Conservation (phyloP, 345 rosid genomes). For the Reutealis trisperma region DNA sequence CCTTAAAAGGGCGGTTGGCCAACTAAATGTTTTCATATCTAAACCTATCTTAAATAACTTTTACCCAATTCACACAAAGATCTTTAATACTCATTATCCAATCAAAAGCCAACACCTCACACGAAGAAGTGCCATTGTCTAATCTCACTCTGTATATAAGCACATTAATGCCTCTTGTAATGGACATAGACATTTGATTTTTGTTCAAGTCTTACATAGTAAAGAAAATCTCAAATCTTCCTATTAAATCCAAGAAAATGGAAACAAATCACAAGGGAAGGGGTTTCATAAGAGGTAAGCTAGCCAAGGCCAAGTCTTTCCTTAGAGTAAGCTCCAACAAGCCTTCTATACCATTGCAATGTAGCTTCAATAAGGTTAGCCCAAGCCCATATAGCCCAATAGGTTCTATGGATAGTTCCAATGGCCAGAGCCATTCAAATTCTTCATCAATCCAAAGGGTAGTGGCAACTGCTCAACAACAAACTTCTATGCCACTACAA, state of each 20-base stretch:
- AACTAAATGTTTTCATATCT: background rate
- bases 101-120: background rate
- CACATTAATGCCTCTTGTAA: background rate
- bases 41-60: background rate
- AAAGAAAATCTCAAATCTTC: background rate
- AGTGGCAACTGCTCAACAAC: background rate
- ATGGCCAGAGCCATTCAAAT: background rate
- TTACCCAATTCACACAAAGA: background rate
- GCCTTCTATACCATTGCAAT: background rate
- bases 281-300: slow-evolving; percentile 31
- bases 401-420: background rate
- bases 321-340: slow-evolving; percentile 12
- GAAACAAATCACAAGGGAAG: slow-evolving; percentile 31
- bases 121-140: background rate
- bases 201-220: too few species aligned
- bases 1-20: slow-evolving; percentile 14
- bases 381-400: background rate
- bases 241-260: slow-evolving; percentile 18
- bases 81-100: background rate
- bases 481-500: background rate
- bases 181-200: background rate
- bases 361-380: slow-evolving; percentile 5
- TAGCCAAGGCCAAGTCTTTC: slow-evolving; percentile 28
- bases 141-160: background rate
- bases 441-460: slow-evolving; percentile 14